Conservation (phyloP, 2,329 filamentous ascomycete genomes). For the Xylariaceae sp. region DNA sequence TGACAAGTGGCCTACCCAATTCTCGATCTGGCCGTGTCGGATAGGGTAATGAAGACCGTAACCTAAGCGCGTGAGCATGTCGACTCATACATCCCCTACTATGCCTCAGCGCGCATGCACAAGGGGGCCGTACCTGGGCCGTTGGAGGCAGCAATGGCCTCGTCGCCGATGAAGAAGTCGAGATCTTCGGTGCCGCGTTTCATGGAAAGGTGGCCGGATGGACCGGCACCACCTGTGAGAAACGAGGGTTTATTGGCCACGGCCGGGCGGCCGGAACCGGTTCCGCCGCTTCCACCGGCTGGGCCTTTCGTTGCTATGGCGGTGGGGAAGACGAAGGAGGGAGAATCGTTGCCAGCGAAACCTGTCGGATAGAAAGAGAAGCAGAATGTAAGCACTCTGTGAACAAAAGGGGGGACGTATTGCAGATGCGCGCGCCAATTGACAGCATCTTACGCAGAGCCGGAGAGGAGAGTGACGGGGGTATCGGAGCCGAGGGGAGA, state of each 20-base stretch:
- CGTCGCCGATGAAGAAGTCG: conserved; percentile 98
- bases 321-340: conserved; percentile 98
- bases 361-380: conserved; percentile 46
- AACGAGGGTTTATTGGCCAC: conserved; percentile 95
- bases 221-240: conserved; percentile 82
- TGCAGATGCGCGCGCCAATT: neutral
- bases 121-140: conserved; percentile 63
- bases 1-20: conserved; percentile 62
- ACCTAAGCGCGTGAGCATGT: conserved; percentile 43
- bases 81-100: conserved; percentile 13
- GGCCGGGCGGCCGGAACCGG: conserved; percentile 81
- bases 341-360: conserved; percentile 98
- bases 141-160: conserved; percentile 75
- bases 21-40: conserved; percentile 95
- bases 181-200: conserved; percentile 97
- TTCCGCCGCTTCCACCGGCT: conserved; percentile 63
- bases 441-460: neutral
- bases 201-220: conserved; percentile 72
- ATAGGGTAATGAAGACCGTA: conserved; percentile 98
- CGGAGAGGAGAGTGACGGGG: neutral
- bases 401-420: neutral
- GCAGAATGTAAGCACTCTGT: conserved; percentile 23
- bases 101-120: neutral
- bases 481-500: conserved; percentile 3
- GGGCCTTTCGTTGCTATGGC: conserved; percentile 93